Conservation (phyloP, 2,329 filamentous ascomycete species). For the Didymella exigua region DNA sequence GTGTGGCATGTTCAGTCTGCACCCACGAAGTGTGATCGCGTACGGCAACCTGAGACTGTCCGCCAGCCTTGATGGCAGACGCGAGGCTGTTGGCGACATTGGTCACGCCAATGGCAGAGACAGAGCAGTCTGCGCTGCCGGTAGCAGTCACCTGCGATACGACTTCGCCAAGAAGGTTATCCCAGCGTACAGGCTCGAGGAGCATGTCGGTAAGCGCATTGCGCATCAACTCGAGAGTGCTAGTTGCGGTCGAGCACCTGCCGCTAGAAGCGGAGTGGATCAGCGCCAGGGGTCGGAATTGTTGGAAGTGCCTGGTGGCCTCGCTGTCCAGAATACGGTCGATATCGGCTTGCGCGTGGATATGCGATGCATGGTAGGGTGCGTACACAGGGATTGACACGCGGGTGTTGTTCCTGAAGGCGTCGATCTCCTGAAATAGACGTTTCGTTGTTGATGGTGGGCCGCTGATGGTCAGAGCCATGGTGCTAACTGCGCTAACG, state of each 20-base stretch:
- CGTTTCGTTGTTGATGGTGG: slow-evolving; percentile 60
- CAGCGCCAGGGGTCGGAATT: slow-evolving; percentile 50
- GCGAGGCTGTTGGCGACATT: slow-evolving; percentile 62
- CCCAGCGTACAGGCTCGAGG: slow-evolving; percentile 56
- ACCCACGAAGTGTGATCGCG: slow-evolving; percentile 55
- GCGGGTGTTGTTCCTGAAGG: slow-evolving; percentile 57
- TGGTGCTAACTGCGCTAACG: slow-evolving; percentile 64
- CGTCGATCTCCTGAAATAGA: slow-evolving; percentile 57
- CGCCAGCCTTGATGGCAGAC: slow-evolving; percentile 59
- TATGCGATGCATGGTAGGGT: slow-evolving; percentile 64
- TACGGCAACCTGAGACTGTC: slow-evolving; percentile 51
- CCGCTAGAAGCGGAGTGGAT: slow-evolving; percentile 56
- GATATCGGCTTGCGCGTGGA: slow-evolving; percentile 59
- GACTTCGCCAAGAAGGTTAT: slow-evolving; percentile 54
- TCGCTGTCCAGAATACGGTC: slow-evolving; percentile 56
- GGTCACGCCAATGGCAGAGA: slow-evolving; percentile 58
- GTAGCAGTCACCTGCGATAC: slow-evolving; percentile 54
- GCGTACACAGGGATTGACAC: slow-evolving; percentile 62
- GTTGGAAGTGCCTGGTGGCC: slow-evolving; percentile 49
- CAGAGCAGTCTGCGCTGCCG: slow-evolving; percentile 50
- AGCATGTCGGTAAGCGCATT: slow-evolving; percentile 54
- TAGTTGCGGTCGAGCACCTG: slow-evolving; percentile 53
- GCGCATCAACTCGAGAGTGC: slow-evolving; percentile 54
- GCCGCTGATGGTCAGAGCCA: slow-evolving; percentile 65
- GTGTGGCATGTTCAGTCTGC: slow-evolving; percentile 31